Base-by-base conservation (phyloP, 1,284 basidiomycete genomes). In the Sanghuangporus sanghuang region DNA sequence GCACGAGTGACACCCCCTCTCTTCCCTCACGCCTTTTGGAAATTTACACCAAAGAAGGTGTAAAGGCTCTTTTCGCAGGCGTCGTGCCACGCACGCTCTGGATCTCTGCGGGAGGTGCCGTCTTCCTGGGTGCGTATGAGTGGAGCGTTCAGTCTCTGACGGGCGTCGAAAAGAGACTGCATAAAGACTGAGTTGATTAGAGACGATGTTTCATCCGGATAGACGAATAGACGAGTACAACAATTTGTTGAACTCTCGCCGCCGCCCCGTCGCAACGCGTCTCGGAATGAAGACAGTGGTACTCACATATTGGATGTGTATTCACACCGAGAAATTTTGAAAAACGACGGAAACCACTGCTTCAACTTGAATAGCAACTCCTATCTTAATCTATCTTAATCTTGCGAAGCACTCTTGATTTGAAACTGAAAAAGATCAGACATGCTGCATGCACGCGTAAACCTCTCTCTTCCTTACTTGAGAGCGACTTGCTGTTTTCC, bases 61-160 rank as follows among this genome's bases (percentile, higher is more conserved):
- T 79, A 1, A 77, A 74, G 42, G 92, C 92, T 0, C 80, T 99
- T 1, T 98, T 97, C 73, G 78, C 89, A 3, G 97, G 97, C 5
- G 85, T 93, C 53, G 83, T 96, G 8, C 97, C 96, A 18, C 83
- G 97, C 68, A 97, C 95, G 46, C 75, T 97, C 60, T 98, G 96
- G 90, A 98, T 99, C 71, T 95, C 94, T 1, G 86, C 94, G 1
- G 97, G 97, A 5, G 97, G 97, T 2, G 95, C 96, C 0, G 95
- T 99, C 0, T 99, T 99, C 77, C 81, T 98, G 5, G 96, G 96
- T 39, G 89, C 93, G 54, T 98, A 97, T 71, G 96, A 98, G 71
- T 87, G 85, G 85, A 81, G 78, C 5, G 67, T 80, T 3, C 64
- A 70, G 64, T 68, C 68, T 4, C 61, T 74, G 11, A 68, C 67